These are phyloP conservation scores for Gamsiella multidivaricata DNA, from an alignment of 192 early-diverging fungal genomes.

Conservation along the genomic window DNA sequence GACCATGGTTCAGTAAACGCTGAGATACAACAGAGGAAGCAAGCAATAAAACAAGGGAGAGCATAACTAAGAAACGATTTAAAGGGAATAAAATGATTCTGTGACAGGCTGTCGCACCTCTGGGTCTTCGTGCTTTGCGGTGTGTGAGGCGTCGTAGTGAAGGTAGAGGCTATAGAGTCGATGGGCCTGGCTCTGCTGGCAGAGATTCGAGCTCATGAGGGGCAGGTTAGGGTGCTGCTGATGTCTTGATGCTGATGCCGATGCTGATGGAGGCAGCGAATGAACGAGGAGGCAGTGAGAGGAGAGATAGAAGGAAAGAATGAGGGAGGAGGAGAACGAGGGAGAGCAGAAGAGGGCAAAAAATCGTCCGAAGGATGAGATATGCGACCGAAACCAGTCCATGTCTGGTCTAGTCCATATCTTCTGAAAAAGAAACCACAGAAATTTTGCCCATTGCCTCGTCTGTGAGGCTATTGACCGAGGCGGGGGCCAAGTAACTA, in stretches of 20 bases:
- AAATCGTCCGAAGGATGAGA: too few relatives aligned
- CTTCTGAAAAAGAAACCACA: too few relatives aligned
- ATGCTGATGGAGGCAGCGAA: background rate
- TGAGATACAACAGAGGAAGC: too few relatives aligned
- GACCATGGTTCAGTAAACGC: too few relatives aligned
- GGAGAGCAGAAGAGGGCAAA: background rate
- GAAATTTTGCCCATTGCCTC: too few relatives aligned
- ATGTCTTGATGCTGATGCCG: background rate
- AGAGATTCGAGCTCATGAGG: conserved; percentile 51
- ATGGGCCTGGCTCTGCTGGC: conserved; percentile 54
- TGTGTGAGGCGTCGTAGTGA: conserved; percentile 49
- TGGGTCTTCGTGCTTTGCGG: conserved; percentile 54
- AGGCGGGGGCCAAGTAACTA: too few relatives aligned
- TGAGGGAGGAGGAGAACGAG: background rate
- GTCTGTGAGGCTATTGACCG: too few relatives aligned
- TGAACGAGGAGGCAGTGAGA: background rate
- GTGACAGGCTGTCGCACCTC: conserved; percentile 52
- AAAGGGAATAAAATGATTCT: too few relatives aligned
- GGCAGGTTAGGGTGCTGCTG: background rate
- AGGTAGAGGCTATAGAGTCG: conserved; percentile 52
- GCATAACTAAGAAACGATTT: background rate
- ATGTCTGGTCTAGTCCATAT: too few relatives aligned
- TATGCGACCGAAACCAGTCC: background rate
- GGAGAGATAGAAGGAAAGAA: background rate
- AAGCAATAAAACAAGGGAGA: background rate